Evolutionary conservation across 352 stramenopile genomes (phyloP).

Genomic region (Phytopythium ostracodes): DNA sequence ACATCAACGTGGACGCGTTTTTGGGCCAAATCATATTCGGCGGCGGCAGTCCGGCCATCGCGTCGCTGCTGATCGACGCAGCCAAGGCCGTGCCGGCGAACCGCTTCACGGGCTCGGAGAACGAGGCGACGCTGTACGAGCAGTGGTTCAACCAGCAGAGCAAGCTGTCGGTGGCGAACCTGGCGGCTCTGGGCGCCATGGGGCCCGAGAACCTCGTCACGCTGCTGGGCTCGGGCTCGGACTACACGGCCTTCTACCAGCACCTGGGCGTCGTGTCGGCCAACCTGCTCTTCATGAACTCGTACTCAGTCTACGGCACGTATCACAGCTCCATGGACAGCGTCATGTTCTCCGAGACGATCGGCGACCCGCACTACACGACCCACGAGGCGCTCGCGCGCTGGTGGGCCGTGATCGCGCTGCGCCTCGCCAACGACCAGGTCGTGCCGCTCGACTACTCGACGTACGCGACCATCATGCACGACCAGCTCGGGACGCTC

Average conservation of each 20-base stretch:
- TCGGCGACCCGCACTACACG: constrained; percentile 38
- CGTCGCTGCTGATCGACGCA: constrained; percentile 26
- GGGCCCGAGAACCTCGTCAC: constrained; percentile 25
- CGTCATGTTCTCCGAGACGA: constrained; percentile 44
- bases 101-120: constrained; percentile 8
- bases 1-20: constrained; percentile 72
- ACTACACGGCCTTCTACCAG: constrained; percentile 71
- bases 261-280: constrained; percentile 66
- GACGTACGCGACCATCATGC: constrained; percentile 23
- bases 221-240: constrained; percentile 39
- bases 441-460: constrained; percentile 32
- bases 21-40: constrained; percentile 32
- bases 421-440: constrained; percentile 28
- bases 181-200: constrained; percentile 8
- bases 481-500: constrained; percentile 16
- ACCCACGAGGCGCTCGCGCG: constrained; percentile 28
- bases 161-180: neutral
- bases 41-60: constrained; percentile 34
- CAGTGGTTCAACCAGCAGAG: constrained; percentile 8
- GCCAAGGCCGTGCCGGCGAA: constrained; percentile 31
- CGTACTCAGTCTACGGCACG: constrained; percentile 31
- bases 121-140: constrained; percentile 8
- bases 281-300: constrained; percentile 41
- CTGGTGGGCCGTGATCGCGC: constrained; percentile 35
- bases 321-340: constrained; percentile 80